Evolutionary conservation across 2,329 filamentous ascomycete species (phyloP).

Genomic region (Nigrospora osmanthi): DNA sequence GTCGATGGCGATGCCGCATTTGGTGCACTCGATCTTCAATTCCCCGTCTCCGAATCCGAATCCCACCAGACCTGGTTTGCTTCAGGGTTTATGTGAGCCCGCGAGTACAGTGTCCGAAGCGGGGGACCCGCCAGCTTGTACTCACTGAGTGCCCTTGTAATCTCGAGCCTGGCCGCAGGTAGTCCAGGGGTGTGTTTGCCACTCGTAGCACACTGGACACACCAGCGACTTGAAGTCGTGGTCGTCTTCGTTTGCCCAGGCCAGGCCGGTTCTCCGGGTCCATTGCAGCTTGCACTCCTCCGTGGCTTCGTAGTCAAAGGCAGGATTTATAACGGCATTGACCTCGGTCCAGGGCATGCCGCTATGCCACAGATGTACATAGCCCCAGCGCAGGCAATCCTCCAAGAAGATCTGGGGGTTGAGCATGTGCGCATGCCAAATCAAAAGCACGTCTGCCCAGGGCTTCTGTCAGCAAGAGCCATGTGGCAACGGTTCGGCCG

Average conservation of each 20-base stretch:
- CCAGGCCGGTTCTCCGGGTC: constrained; percentile 30
- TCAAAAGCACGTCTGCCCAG: constrained; percentile 58
- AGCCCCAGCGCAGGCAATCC: constrained; percentile 52
- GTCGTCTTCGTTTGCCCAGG: constrained; percentile 52
- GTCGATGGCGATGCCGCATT: constrained; percentile 39
- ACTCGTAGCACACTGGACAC: constrained; percentile 43
- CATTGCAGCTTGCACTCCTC: constrained; percentile 36
- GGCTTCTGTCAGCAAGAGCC: constrained; percentile 2
- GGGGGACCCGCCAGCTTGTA: too few species aligned
- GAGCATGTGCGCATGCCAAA: constrained; percentile 68
- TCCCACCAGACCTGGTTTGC: constrained; percentile 29
- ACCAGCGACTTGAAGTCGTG: constrained; percentile 21
- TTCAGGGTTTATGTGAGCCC: background rate
- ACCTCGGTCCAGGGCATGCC: constrained; percentile 57
- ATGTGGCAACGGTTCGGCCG: background rate
- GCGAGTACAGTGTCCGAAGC: too few species aligned
- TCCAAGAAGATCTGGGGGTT: constrained; percentile 66
- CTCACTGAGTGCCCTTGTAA: constrained; percentile 12
- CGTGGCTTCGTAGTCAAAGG: constrained; percentile 44
- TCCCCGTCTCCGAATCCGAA: constrained; percentile 49
- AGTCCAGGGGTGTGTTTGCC: constrained; percentile 48
- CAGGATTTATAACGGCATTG: constrained; percentile 43
- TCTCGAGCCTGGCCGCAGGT: constrained; percentile 28
- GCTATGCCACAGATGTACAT: constrained; percentile 46
- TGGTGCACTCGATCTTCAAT: constrained; percentile 37